A percentile compares a stretch with the other conserved stretches of the same genome.
Evolutionary conservation across 2,329 filamentous ascomycete genomes (phyloP).

Genomic region (Stachybotrys chartarum): DNA sequence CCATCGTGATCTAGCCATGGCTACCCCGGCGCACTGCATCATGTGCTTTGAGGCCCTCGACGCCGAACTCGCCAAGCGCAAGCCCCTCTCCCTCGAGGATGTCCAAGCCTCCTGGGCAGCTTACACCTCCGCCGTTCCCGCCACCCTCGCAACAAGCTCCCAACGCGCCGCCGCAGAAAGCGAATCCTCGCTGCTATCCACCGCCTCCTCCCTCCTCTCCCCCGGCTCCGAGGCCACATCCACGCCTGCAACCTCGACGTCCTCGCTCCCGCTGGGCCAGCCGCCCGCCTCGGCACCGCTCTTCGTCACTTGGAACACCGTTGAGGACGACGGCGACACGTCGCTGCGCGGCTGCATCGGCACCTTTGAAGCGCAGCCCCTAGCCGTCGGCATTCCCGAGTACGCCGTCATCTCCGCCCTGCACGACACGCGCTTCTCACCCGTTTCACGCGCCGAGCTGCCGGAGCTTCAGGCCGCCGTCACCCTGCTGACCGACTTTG

Average conservation of each 20-base stretch:
- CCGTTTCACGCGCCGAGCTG: constrained; percentile 47
- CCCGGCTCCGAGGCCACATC: constrained; percentile 33
- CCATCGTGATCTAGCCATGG: constrained; percentile 50
- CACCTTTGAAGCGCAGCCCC: constrained; percentile 74
- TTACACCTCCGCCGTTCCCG: constrained; percentile 20
- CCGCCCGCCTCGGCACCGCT: constrained; percentile 56
- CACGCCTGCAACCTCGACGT: constrained; percentile 37
- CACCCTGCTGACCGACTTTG: constrained; percentile 81
- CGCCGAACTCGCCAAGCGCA: constrained; percentile 64
- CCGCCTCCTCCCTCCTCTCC: constrained; percentile 29
- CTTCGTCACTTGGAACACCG: constrained; percentile 91
- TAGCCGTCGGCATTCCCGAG: constrained; percentile 64
- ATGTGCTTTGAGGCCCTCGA: constrained; percentile 87
- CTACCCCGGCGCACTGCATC: constrained; percentile 76
- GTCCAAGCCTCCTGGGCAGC: constrained; percentile 60
- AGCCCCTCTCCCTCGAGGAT: constrained; percentile 58
- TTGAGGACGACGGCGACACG: constrained; percentile 34
- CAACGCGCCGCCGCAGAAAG: constrained; percentile 28
- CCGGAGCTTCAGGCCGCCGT: constrained; percentile 57
- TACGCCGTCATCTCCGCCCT: constrained; percentile 78
- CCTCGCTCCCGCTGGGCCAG: constrained; percentile 27
- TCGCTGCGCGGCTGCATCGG: constrained; percentile 90
- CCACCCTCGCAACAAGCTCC: constrained; percentile 30
- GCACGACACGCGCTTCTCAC: constrained; percentile 55
- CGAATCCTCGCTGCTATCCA: constrained; percentile 24